These are phyloP conservation scores for Aspergillus tanneri DNA, from an alignment of 2,329 filamentous ascomycete species.

Conservation along the genomic window DNA sequence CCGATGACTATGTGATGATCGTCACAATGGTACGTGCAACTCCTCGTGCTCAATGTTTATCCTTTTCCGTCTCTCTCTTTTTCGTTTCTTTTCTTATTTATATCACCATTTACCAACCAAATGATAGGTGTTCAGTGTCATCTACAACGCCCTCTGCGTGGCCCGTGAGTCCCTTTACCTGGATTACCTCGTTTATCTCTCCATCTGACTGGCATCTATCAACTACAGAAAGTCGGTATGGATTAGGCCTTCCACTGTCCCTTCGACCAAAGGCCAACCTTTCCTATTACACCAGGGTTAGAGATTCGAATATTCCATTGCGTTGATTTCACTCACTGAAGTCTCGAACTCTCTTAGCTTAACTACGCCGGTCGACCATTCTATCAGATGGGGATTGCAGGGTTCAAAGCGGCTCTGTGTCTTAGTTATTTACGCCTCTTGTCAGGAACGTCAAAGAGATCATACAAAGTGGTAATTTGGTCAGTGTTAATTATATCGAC, in stretches of 20 bases:
- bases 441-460: slow-evolving; percentile 48
- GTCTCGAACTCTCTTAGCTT: slow-evolving; percentile 29
- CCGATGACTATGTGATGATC: slow-evolving; percentile 49
- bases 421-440: slow-evolving; percentile 55
- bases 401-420: slow-evolving; percentile 57
- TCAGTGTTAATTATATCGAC: slow-evolving; percentile 46
- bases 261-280: slow-evolving; percentile 48
- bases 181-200: not conserved
- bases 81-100: too few species aligned
- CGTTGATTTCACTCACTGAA: not conserved
- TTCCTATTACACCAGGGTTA: slow-evolving; percentile 44
- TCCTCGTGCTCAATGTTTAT: too few species aligned
- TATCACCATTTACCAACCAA: too few species aligned
- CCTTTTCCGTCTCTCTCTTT: too few species aligned
- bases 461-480: slow-evolving; percentile 50
- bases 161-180: slow-evolving; percentile 42
- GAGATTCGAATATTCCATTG: not conserved
- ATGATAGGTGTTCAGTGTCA: slow-evolving; percentile 46
- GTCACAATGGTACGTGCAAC: slow-evolving; percentile 31
- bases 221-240: slow-evolving; percentile 53
- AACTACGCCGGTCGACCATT: slow-evolving; percentile 57
- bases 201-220: slow-evolving; percentile 6
- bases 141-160: slow-evolving; percentile 54
- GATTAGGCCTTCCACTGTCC: slow-evolving; percentile 50
- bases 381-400: slow-evolving; percentile 56